These are phyloP conservation scores for Penicillium coprophilum DNA, from an alignment of 495 filamentous ascomycete species.

Conservation along the genomic window DNA sequence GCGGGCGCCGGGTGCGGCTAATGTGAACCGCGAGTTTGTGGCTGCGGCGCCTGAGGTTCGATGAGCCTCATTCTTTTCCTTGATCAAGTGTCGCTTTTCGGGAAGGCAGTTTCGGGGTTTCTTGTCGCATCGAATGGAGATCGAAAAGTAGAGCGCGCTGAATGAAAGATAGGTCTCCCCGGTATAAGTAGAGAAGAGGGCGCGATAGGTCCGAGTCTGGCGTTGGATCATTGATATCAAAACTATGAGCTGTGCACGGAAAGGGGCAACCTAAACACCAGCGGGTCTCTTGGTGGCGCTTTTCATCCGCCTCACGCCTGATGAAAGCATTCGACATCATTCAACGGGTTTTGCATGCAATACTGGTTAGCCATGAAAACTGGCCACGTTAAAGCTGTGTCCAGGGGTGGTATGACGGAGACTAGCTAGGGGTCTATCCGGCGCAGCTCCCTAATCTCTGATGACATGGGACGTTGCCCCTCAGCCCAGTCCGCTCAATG, in stretches of 20 bases:
- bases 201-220: not conserved
- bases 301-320: not conserved
- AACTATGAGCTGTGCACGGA: not conserved
- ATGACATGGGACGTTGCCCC: not conserved
- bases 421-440: not conserved
- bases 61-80: slow-evolving; percentile 19
- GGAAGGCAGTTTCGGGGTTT: not conserved
- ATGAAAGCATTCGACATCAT: not conserved
- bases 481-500: not conserved
- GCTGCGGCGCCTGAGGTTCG: slow-evolving; percentile 44
- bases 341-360: not conserved
- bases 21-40: slow-evolving; percentile 39
- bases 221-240: not conserved
- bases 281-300: not conserved
- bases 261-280: not conserved
- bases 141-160: not conserved
- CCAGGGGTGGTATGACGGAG: not conserved
- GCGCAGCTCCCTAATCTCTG: no score
- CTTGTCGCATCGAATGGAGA: not conserved
- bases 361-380: not conserved
- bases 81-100: not conserved
- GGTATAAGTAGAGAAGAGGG: not conserved
- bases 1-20: slow-evolving; percentile 28
- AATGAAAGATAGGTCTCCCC: not conserved
- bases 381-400: not conserved